Percentiles rank a stretch among this genome's conserved stretches.
Conservation (phyloP, 2,329 filamentous ascomycete genomes). For the Aschersonia sp. region DNA sequence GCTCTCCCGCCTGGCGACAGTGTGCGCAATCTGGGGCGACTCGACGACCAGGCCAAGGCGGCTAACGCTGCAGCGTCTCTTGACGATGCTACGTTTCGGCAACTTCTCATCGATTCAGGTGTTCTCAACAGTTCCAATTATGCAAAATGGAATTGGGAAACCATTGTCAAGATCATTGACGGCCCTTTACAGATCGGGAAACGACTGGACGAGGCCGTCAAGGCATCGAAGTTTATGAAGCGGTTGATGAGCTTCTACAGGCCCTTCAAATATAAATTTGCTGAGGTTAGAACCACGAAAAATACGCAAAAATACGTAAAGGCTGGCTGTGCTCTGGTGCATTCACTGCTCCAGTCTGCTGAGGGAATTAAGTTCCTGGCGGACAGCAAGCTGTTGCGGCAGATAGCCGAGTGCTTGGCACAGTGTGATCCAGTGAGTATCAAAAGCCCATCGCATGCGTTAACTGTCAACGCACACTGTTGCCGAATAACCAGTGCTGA, state of each 20-base stretch:
- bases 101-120: constrained; percentile 60
- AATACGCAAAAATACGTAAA: constrained; percentile 89
- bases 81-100: constrained; percentile 49
- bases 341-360: constrained; percentile 68
- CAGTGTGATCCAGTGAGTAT: constrained; percentile 72
- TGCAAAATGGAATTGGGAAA: constrained; percentile 93
- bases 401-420: constrained; percentile 89
- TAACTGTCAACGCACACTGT: too few species aligned
- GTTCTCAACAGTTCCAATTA: constrained; percentile 84
- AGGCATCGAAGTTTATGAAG: constrained; percentile 92
- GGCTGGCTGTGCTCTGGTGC: constrained; percentile 77
- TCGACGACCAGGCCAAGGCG: constrained; percentile 42
- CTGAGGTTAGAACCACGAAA: constrained; percentile 77
- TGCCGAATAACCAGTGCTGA: background rate
- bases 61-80: constrained; percentile 27
- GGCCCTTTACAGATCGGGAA: constrained; percentile 85
- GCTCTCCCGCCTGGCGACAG: constrained; percentile 27
- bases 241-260: constrained; percentile 87
- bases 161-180: constrained; percentile 81
- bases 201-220: constrained; percentile 83
- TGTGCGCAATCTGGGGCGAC: constrained; percentile 30
- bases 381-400: constrained; percentile 84
- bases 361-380: constrained; percentile 76
- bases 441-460: background rate
- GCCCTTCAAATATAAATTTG: constrained; percentile 93